Conservation (phyloP, 148 eudicot species). For the Bassia scoparia region DNA sequence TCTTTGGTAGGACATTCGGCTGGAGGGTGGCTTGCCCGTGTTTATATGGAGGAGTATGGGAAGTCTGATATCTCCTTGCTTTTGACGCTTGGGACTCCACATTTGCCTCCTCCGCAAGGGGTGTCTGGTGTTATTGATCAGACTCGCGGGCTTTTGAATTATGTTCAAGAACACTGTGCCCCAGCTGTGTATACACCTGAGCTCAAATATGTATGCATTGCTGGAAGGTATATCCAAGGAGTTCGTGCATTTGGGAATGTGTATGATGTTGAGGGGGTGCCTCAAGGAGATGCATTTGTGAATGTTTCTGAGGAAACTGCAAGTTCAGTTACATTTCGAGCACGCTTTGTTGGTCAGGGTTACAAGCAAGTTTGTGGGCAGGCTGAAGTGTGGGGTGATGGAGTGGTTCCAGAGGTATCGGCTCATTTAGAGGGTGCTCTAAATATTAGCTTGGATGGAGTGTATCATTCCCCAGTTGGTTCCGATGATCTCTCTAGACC, state of each 20-base stretch:
- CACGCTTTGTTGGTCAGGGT: constrained; percentile 87
- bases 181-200: constrained; percentile 75
- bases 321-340: constrained; percentile 47
- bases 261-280: constrained; percentile 29
- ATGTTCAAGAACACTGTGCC: constrained; percentile 68
- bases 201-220: constrained; percentile 80
- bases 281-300: constrained; percentile 32
- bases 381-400: constrained; percentile 98
- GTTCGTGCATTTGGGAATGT: constrained; percentile 48
- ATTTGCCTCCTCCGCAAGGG: constrained; percentile 85
- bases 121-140: constrained; percentile 87
- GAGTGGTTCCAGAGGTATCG: constrained; percentile 88
- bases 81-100: constrained; percentile 88
- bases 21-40: constrained; percentile 98
- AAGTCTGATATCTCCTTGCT: constrained; percentile 58
- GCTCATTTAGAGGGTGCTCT: constrained; percentile 93
- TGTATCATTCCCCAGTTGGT: constrained; percentile 94
- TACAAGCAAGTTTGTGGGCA: constrained; percentile 98
- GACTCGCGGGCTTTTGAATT: constrained; percentile 87
- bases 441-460: constrained; percentile 76
- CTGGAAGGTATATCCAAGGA: constrained; percentile 90
- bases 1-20: constrained; percentile 96
- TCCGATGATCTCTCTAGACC: constrained; percentile 38
- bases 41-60: constrained; percentile 88
- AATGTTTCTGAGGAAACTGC: constrained; percentile 33